phyloP scores from a whole-genome alignment of 257 asterid species.

The Lantana camara region DNA sequence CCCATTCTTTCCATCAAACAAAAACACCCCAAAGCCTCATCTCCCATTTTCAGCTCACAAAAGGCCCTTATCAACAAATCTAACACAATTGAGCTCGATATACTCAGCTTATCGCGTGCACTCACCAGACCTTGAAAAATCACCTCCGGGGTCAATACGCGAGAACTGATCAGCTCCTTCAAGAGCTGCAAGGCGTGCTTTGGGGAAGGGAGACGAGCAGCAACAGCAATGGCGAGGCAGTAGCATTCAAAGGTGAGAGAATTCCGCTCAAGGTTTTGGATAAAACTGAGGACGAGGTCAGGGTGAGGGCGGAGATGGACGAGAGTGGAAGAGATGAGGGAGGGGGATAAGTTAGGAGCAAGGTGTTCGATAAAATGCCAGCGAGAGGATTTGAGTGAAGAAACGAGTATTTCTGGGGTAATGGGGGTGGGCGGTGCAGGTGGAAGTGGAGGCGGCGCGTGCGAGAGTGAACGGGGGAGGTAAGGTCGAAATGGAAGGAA shows the following conservation, averaged over 20 bases:
- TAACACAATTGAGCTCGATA: conserved; percentile 47
- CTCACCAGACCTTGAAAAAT: conserved; percentile 43
- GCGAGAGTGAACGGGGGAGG: conserved; percentile 18
- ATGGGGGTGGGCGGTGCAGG: conserved; percentile 13
- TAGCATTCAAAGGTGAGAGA: conserved; percentile 42
- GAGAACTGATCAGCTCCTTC: conserved; percentile 37
- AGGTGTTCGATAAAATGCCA: conserved; percentile 67
- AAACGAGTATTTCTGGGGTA: conserved; percentile 16
- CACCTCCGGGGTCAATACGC: conserved; percentile 21
- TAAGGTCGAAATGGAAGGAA: conserved; percentile 1
- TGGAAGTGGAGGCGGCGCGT: conserved; percentile 4
- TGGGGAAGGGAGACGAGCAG: conserved; percentile 47
- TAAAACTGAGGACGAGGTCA: conserved; percentile 31
- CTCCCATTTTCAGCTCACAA: conserved; percentile 52
- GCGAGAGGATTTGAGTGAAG: conserved; percentile 43
- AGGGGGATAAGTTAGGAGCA: conserved; percentile 36
- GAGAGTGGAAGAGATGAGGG: conserved; percentile 41
- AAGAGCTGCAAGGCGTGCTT: conserved; percentile 49
- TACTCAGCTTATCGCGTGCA: conserved; percentile 41
- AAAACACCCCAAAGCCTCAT: conserved; percentile 46
- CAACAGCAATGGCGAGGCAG: conserved; percentile 49
- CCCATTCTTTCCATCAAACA: conserved; percentile 42
- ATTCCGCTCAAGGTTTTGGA: conserved; percentile 30
- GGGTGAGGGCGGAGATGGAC: conserved; percentile 49
- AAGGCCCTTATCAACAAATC: conserved; percentile 52